phyloP scores from a whole-genome alignment of 805 yeast species.

The Myxozyma nipponensis region DNA sequence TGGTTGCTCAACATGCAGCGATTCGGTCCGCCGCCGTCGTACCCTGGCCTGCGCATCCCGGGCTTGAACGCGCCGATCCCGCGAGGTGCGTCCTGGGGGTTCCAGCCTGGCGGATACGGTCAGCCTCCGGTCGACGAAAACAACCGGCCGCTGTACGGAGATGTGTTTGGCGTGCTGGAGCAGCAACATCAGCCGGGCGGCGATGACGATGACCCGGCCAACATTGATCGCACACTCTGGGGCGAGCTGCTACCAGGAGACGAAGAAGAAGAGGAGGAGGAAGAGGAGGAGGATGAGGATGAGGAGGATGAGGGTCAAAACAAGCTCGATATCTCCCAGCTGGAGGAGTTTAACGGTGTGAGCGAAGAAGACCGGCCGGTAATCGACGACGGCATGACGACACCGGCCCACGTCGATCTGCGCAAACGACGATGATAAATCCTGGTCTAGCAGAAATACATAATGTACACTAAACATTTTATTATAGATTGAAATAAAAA shows the following conservation, averaged over 20 bases:
- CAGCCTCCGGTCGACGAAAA: constrained; percentile 38
- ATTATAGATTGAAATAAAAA: neutral
- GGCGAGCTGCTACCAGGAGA: constrained; percentile 41
- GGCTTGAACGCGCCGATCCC: constrained; percentile 47
- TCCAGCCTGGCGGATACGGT: constrained; percentile 42
- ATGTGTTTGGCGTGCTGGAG: constrained; percentile 33
- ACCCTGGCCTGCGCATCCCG: constrained; percentile 59
- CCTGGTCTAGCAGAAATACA: too few species aligned
- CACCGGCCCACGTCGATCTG: constrained; percentile 1
- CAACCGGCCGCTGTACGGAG: constrained; percentile 38
- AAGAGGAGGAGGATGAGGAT: constrained; percentile 40
- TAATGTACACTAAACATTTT: too few species aligned
- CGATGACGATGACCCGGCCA: constrained; percentile 19
- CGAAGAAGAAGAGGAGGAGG: constrained; percentile 37
- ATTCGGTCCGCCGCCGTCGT: constrained; percentile 81
- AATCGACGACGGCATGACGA: neutral
- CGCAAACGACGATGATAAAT: neutral
- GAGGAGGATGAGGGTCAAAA: constrained; percentile 30
- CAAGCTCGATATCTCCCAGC: constrained; percentile 31
- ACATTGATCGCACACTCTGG: constrained; percentile 30
- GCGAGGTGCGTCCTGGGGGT: constrained; percentile 41
- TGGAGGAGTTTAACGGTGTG: constrained; percentile 24
- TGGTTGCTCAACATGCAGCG: constrained; percentile 71
- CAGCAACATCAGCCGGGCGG: constrained; percentile 9
- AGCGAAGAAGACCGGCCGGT: neutral